Conservation (phyloP, 1,284 basidiomycete species). For the Ceratobasidium sp. region DNA sequence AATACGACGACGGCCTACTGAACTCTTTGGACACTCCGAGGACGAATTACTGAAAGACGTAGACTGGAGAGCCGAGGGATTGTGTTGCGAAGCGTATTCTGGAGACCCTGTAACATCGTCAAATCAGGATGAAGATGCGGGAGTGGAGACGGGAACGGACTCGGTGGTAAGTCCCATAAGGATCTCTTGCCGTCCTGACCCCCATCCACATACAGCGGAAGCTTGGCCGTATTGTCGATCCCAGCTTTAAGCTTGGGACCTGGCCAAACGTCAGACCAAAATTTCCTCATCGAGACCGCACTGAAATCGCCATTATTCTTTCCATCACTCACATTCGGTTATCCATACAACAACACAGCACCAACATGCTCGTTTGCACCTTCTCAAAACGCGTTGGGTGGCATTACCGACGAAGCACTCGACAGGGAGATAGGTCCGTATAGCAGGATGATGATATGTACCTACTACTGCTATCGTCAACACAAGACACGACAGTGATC, state of each 20-base stretch:
- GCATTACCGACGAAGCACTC: constrained; percentile 69
- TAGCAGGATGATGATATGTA: constrained; percentile 89
- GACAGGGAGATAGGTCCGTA: constrained; percentile 89
- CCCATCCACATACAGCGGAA: constrained; percentile 76
- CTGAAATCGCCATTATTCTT: constrained; percentile 58
- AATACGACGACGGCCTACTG: constrained; percentile 75
- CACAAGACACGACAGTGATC: too few relatives aligned
- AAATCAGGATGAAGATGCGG: neutral
- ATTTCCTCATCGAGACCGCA: neutral
- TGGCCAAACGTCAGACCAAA: constrained; percentile 24
- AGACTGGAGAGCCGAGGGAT: constrained; percentile 89
- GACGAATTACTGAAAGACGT: constrained; percentile 80
- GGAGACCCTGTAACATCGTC: constrained; percentile 67
- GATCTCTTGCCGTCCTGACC: constrained; percentile 71
- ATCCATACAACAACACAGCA: constrained; percentile 82
- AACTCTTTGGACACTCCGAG: constrained; percentile 77
- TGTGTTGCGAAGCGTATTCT: constrained; percentile 73
- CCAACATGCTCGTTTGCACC: constrained; percentile 75
- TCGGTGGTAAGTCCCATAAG: constrained; percentile 75
- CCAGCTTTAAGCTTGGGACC: constrained; percentile 54
- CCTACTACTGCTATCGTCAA: constrained; percentile 51
- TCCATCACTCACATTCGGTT: constrained; percentile 55
- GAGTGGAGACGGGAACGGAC: constrained; percentile 55
- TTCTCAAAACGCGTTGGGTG: constrained; percentile 85
- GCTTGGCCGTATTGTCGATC: constrained; percentile 61